phyloP scores from a whole-genome alignment of 2,329 filamentous ascomycete genomes.

The Metarhizium brunneum region DNA sequence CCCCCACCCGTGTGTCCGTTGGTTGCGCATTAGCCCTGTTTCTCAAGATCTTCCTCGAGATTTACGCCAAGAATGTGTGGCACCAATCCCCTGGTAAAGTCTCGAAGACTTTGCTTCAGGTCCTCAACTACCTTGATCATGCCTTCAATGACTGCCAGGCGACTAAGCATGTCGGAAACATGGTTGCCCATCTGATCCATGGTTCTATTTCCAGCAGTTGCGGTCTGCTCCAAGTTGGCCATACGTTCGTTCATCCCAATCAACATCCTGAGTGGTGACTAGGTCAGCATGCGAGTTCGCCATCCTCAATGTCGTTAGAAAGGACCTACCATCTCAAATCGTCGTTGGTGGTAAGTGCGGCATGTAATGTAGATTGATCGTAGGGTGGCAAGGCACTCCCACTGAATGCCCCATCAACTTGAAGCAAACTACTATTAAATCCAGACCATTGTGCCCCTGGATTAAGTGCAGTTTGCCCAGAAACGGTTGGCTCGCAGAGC shows the following conservation, averaged over 20 bases:
- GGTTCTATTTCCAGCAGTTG: background rate
- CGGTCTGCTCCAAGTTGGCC: background rate
- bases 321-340: conserved; percentile 1
- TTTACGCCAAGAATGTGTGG: background rate
- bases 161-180: background rate
- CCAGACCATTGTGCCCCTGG: background rate
- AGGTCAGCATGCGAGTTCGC: background rate
- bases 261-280: background rate
- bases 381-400: background rate
- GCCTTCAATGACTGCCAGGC: background rate
- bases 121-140: background rate
- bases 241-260: background rate
- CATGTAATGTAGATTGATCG: background rate
- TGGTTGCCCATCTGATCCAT: background rate
- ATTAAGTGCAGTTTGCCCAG: too few relatives aligned
- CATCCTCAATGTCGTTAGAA: background rate
- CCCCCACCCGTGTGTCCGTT: too few relatives aligned
- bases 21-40: too few relatives aligned
- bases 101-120: conserved; percentile 4
- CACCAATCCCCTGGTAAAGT: conserved; percentile 3
- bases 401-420: background rate
- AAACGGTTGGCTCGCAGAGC: too few relatives aligned
- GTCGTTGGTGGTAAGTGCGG: background rate
- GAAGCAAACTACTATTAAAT: background rate
- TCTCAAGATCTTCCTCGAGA: background rate